A percentile compares a stretch with the other conserved stretches of the same genome.
phyloP scores from a whole-genome alignment of 148 eudicot genomes.

The Rhododendron simsii region DNA sequence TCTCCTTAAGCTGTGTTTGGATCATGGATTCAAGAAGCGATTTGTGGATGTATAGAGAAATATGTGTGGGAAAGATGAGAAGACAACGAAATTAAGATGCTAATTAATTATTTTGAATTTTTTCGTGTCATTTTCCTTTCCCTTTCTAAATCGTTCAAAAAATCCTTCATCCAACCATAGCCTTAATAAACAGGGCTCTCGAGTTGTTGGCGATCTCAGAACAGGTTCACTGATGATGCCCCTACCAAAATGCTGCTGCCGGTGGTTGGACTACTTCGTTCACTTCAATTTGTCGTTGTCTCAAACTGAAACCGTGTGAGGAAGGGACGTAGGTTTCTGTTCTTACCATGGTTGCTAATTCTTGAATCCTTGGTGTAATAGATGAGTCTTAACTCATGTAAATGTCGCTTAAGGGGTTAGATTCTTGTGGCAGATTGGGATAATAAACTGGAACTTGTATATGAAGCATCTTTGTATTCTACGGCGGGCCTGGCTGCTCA shows the following conservation, averaged over 20 bases:
- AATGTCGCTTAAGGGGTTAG: background rate
- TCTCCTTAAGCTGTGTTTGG: slow-evolving; percentile 15
- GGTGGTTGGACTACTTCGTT: background rate
- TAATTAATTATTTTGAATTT: background rate
- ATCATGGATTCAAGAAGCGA: background rate
- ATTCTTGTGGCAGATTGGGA: background rate
- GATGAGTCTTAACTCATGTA: too few species aligned
- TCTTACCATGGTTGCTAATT: background rate
- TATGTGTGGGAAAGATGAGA: background rate
- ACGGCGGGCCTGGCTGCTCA: background rate
- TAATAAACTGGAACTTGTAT: background rate
- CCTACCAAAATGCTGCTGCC: background rate
- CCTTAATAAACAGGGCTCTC: background rate
- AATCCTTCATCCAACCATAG: background rate
- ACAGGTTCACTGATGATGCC: background rate
- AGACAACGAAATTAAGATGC: background rate
- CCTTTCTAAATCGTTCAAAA: background rate
- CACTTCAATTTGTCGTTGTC: background rate
- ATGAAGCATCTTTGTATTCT: background rate
- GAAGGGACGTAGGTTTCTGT: background rate
- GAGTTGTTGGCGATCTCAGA: background rate
- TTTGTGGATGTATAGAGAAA: background rate
- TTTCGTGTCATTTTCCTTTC: background rate
- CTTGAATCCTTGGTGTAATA: background rate
- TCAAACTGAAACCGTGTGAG: background rate